These are phyloP conservation scores for Podospora sp. DNA, from an alignment of 495 filamentous ascomycete genomes.

Conservation along the genomic window DNA sequence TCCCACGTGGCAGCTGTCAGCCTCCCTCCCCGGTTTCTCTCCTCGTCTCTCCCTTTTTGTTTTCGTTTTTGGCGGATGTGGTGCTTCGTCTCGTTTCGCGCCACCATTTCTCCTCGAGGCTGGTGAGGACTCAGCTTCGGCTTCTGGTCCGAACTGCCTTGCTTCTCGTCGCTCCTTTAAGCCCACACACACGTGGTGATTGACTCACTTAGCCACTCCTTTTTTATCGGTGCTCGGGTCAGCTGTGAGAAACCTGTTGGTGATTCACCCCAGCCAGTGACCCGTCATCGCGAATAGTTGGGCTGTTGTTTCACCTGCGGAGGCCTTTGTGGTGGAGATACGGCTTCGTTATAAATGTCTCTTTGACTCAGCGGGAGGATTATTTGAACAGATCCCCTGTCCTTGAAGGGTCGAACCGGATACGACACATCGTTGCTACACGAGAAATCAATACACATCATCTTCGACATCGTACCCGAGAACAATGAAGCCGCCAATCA, in stretches of 20 bases:
- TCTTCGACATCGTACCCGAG: background rate
- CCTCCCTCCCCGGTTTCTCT: background rate
- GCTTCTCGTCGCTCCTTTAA: constrained; percentile 13
- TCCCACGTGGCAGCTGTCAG: background rate
- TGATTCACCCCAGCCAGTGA: background rate
- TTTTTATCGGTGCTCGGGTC: background rate
- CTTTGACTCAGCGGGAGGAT: background rate
- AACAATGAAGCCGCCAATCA: background rate
- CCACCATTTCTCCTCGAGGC: background rate
- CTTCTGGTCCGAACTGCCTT: background rate
- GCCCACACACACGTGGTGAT: background rate
- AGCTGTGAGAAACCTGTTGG: background rate
- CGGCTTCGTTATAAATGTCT: background rate
- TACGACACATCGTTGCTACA: background rate
- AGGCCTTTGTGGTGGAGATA: background rate
- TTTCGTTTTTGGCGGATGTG: background rate
- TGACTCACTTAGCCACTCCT: constrained; percentile 24
- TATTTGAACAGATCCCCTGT: background rate
- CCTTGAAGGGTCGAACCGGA: background rate
- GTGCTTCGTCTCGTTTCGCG: background rate
- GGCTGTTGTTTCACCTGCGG: background rate
- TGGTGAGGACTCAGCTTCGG: background rate
- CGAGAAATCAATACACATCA: background rate
- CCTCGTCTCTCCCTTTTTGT: background rate
- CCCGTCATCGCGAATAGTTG: background rate